phyloP scores from a whole-genome alignment of 2,329 filamentous ascomycete genomes.

The Sarocladium kiliense region DNA sequence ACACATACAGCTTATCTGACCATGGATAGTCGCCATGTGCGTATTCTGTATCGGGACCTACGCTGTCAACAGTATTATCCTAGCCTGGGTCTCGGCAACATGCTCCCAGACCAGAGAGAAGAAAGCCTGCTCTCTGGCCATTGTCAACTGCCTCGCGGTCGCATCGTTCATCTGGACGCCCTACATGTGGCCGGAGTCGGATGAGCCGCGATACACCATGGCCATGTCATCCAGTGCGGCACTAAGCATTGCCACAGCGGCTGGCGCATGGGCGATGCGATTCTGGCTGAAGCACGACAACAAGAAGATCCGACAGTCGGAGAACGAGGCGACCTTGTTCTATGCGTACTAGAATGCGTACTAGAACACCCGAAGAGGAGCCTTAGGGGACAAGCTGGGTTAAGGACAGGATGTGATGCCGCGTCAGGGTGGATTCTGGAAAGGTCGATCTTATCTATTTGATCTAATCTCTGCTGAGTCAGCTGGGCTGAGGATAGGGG shows the following conservation, averaged over 20 bases:
- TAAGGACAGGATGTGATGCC: no score
- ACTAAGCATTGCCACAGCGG: slow-evolving; percentile 12
- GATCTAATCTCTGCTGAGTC: not conserved
- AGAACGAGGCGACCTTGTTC: slow-evolving; percentile 15
- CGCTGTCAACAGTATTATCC: slow-evolving; percentile 32
- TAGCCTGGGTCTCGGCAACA: slow-evolving; percentile 32
- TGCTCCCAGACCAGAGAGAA: slow-evolving; percentile 36
- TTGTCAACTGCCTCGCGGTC: slow-evolving; percentile 34
- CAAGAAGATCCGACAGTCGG: slow-evolving; percentile 16
- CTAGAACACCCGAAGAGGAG: not conserved
- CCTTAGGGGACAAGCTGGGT: not conserved
- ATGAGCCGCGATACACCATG: slow-evolving; percentile 31
- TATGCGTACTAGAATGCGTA: slow-evolving; percentile 16
- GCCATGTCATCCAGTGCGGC: slow-evolving; percentile 23
- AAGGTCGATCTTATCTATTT: not conserved
- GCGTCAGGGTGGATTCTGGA: no score
- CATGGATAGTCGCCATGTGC: slow-evolving; percentile 22
- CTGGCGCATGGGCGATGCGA: slow-evolving; percentile 9
- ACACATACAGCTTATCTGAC: no score
- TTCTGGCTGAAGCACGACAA: slow-evolving; percentile 17
- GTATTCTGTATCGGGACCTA: slow-evolving; percentile 26
- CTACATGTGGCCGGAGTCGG: slow-evolving; percentile 31
- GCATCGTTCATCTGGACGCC: slow-evolving; percentile 35
- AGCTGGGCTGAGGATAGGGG: not conserved
- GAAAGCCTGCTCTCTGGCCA: slow-evolving; percentile 31